A percentile compares a stretch with the other conserved stretches of the same genome.
These are phyloP conservation scores for Sporothrix protearum DNA, from an alignment of 2,329 filamentous ascomycete genomes.

Conservation along the genomic window DNA sequence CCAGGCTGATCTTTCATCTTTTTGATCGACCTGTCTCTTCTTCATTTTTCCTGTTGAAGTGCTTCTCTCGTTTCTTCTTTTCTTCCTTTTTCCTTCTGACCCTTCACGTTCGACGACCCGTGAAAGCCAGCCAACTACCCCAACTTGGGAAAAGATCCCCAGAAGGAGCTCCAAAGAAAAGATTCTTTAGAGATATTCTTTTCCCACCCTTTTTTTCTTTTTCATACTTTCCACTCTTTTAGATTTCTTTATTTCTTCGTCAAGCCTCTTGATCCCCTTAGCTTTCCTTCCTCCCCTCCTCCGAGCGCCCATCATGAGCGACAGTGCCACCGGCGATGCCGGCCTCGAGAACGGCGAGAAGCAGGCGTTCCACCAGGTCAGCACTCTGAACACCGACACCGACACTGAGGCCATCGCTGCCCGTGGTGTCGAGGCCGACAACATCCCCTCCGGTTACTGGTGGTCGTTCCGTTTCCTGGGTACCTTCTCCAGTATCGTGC, in stretches of 20 bases:
- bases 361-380: slow-evolving; percentile 8
- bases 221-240: slow-evolving; percentile 8
- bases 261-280: not conserved
- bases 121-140: slow-evolving; percentile 1
- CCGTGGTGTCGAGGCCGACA: slow-evolving; percentile 20
- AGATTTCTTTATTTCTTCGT: not conserved
- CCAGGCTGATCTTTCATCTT: slow-evolving; percentile 13
- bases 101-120: not conserved
- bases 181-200: not conserved
- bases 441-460: slow-evolving; percentile 26
- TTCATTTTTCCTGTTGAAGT: not conserved
- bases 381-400: not conserved
- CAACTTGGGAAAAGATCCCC: not conserved
- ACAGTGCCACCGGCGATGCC: slow-evolving; percentile 13
- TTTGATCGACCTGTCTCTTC: not conserved
- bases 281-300: not conserved
- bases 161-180: not conserved
- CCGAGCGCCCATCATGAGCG: slow-evolving; percentile 5
- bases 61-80: not conserved
- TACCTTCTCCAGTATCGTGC: slow-evolving; percentile 19
- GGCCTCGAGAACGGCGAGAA: slow-evolving; percentile 16
- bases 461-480: slow-evolving; percentile 24
- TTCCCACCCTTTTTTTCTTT: not conserved
- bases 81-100: not conserved
- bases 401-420: slow-evolving; percentile 18